Base-by-base conservation (phyloP, 352 stramenopile genomes). In the Globisporangium carolinianum region DNA sequence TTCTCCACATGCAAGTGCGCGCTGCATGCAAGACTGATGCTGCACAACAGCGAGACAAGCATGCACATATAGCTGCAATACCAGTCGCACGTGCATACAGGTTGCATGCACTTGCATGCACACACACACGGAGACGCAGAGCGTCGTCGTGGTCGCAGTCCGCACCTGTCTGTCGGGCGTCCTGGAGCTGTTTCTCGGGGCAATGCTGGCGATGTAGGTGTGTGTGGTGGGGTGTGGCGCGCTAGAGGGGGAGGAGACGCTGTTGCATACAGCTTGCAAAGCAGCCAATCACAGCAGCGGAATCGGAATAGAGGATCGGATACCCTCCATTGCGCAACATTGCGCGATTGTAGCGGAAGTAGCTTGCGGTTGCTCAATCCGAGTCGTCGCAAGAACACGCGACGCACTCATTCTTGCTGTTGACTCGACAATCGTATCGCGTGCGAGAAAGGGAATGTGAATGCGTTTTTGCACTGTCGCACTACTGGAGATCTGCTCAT, bases 121-220 rank as follows among this genome's bases (percentile, higher is more conserved):
- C 42, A 43, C 7, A n/a, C 10, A 36, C 15, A 5, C 15, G 18
- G 11, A 3, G 8, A 18, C 10, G 46, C n/a, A 39, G 17, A 56
- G 11, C 18, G 39, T 14, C 8, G 11, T 8, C n/a, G 4, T 50
- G 15, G 15, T 50, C 5, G 32, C 41, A 15, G 15, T 17, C n/a
- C 57, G 24, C 36, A 62, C 57, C 57, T 62, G 41, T 51, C 42
- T 47, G 56, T 57, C 57, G 24, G 48, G 32, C 53, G 53, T 58
- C 53, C 43, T 51, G 49, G 48, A 17, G 56, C 56, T 61, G 56
- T 55, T 61, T 55, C 56, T 61, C 18, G 53, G 47, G 49, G 56
- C 45, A 37, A 50, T 50, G 8, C 46, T 56, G 41, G 49, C 24
- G 24, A 32, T 32, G 24, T 32, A 18, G 24, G 24, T 55, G 18